Base-by-base conservation (phyloP, 306 rosid species). In the Erythrophleum fordii region DNA sequence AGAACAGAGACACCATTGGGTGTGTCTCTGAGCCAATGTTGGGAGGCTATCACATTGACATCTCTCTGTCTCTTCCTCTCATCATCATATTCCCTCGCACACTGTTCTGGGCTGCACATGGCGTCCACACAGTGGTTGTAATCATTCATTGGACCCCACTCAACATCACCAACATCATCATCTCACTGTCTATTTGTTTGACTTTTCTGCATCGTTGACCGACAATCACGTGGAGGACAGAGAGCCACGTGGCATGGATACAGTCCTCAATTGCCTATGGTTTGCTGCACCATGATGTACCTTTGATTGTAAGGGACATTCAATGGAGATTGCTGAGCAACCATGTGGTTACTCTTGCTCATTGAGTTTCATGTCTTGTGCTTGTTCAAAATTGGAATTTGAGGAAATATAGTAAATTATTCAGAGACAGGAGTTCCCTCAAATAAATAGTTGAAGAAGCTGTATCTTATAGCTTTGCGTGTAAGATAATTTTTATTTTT, bases 221-320 rank as follows among this genome's bases (percentile, higher is more conserved):
- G 6, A 3, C n/a, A 6, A 70, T 70, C 42, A 11, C 5, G 0
- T 3, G 37, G 37, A 1, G 14, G 1, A 0, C 14, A 23, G 39
- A 0, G 17, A 26, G 42, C 60, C 59, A 70, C 59, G 59, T 46
- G 75, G 58, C 58, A 28, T 8, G 8, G 35, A 42, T 5, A 0
- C 25, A 28, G 22, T 22, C 4, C 35, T n/a, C n/a, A n/a, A n/a
- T n/a, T n/a, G n/a, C 26, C 0, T 42, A 3, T 25, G 22, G 23
- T 29, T 69, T 14, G n/a, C 23, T 69, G 17, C 5, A 44, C 56
- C 55, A 48, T 71, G 2, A 17, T 72, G 45, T 72, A 29, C 16
- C 76, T 72, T 72, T 29, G 76, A 72, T 72, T 72, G 62, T 9
- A 72, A 72, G 76, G 61, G 46, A 72, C 28, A 51, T 29, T 51